phyloP scores from a whole-genome alignment of 1,139 yeast species.

The Eremothecium sinecaudum region DNA sequence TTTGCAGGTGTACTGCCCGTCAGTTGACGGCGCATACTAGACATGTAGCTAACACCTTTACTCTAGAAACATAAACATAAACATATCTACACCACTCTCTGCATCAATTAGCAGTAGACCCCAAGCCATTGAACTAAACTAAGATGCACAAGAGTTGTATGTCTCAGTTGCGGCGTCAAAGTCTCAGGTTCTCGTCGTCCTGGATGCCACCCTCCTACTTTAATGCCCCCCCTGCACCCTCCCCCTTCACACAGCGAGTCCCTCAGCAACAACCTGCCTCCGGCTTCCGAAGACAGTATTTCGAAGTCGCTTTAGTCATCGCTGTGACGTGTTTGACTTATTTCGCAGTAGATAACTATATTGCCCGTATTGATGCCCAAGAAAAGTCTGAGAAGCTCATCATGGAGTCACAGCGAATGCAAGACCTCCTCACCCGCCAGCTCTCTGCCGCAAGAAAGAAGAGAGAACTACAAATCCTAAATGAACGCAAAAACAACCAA shows the following conservation, averaged over 20 bases:
- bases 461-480: conserved; percentile 39
- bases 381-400: conserved; percentile 35
- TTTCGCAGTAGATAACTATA: conserved; percentile 46
- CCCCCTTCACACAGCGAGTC: no score
- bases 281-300: conserved; percentile 9
- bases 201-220: conserved; percentile 1
- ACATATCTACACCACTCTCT: no score
- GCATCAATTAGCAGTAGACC: no score
- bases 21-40: no score
- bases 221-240: no score
- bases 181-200: background rate
- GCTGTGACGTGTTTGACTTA: conserved; percentile 32
- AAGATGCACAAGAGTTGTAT: no score
- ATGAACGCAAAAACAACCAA: conserved; percentile 40
- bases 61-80: no score
- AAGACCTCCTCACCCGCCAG: conserved; percentile 36
- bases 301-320: conserved; percentile 24
- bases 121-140: no score
- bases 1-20: no score
- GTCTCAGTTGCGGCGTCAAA: no score
- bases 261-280: no score
- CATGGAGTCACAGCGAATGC: conserved; percentile 37
- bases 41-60: no score
- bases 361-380: conserved; percentile 37
- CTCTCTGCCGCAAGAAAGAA: conserved; percentile 39